These are phyloP conservation scores for Mediolabrus comicus DNA, from an alignment of 108 stramenopile species.

Conservation along the genomic window DNA sequence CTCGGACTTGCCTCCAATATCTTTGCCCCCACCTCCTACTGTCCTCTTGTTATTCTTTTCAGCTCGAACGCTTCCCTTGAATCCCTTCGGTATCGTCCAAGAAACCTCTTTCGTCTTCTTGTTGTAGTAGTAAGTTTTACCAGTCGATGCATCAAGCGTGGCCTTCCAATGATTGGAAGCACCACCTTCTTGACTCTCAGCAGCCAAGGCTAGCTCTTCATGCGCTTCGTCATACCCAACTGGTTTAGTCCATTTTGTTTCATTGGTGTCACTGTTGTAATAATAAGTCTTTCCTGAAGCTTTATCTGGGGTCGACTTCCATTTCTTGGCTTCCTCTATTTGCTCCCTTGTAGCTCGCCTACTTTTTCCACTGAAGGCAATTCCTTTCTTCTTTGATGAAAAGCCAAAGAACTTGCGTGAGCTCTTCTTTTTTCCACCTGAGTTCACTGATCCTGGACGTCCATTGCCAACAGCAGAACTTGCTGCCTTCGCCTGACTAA, in stretches of 20 bases:
- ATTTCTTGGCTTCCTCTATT: conserved; percentile 21
- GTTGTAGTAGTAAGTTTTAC: conserved; percentile 75
- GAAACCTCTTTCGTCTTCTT: conserved; percentile 63
- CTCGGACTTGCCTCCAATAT: conserved; percentile 14
- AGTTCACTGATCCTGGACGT: background rate
- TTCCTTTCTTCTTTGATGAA: background rate
- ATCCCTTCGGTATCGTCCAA: conserved; percentile 68
- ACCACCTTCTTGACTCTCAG: background rate
- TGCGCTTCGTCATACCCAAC: conserved; percentile 19
- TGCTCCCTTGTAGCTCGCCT: background rate
- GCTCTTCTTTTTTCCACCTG: background rate
- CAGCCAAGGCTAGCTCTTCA: background rate
- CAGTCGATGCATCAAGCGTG: conserved; percentile 52
- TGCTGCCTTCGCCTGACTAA: background rate
- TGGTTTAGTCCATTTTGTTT: conserved; percentile 15
- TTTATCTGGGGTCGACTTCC: conserved; percentile 9
- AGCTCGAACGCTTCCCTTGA: conserved; percentile 24
- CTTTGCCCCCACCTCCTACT: conserved; percentile 1
- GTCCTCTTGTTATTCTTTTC: conserved; percentile 13
- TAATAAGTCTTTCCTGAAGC: conserved; percentile 19
- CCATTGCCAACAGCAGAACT: background rate
- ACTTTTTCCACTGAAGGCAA: background rate
- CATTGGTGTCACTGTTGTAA: conserved; percentile 19
- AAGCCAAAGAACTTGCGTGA: background rate
- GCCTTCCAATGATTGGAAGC: conserved; percentile 50